A percentile compares a stretch with the other conserved stretches of the same genome.
phyloP scores from a whole-genome alignment of 345 rosid species.

The Erysimum cheiranthoides region DNA sequence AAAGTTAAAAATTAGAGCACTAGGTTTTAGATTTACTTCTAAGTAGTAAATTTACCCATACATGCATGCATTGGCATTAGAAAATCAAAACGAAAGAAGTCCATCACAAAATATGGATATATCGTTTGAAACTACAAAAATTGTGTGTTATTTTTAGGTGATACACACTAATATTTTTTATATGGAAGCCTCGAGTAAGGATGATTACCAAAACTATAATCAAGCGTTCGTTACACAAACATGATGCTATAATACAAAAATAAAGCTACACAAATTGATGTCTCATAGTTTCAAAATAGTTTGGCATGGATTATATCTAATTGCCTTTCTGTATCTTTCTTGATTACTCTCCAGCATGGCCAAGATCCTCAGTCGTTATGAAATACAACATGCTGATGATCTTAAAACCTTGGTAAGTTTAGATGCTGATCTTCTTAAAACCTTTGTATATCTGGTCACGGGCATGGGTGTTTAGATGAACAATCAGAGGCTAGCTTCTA shows the following conservation, averaged over 20 bases:
- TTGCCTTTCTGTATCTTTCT: background rate
- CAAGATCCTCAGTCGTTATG: constrained; percentile 18
- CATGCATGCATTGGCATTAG: background rate
- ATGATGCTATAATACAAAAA: background rate
- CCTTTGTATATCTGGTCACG: background rate
- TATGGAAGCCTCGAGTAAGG: background rate
- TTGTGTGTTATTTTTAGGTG: background rate
- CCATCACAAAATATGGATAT: background rate
- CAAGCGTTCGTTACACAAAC: background rate
- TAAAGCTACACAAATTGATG: too few species aligned
- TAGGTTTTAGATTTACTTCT: too few species aligned
- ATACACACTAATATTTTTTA: background rate
- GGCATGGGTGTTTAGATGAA: background rate
- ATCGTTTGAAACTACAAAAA: background rate
- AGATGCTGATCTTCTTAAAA: constrained; percentile 6
- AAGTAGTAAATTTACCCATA: background rate
- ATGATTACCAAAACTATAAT: background rate
- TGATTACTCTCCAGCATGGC: constrained; percentile 33
- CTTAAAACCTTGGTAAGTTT: constrained; percentile 29
- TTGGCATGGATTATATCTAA: background rate
- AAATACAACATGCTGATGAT: constrained; percentile 21
- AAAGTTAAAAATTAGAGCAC: background rate
- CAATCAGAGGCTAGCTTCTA: background rate
- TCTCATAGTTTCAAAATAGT: background rate
- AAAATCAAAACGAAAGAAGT: background rate